These are phyloP conservation scores for Aaosphaeria arxii DNA, from an alignment of 2,329 filamentous ascomycete species.

Conservation along the genomic window DNA sequence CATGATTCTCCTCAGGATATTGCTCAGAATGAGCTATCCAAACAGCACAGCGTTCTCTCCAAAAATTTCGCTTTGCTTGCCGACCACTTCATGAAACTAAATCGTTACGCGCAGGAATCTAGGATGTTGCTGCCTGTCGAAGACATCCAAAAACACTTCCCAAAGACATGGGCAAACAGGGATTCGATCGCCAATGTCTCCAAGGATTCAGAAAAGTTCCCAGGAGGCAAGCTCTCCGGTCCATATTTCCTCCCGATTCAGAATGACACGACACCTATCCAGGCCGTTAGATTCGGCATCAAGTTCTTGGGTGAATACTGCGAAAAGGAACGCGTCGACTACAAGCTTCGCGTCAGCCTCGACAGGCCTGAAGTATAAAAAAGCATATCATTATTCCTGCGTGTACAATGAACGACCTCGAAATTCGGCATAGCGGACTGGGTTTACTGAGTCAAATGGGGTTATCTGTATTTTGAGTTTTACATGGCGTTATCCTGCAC, in stretches of 20 bases:
- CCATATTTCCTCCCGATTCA: conserved; percentile 41
- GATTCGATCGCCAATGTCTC: conserved; percentile 16
- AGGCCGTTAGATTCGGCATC: conserved; percentile 44
- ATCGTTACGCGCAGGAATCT: conserved; percentile 25
- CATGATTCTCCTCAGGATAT: conserved; percentile 29
- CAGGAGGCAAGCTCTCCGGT: conserved; percentile 31
- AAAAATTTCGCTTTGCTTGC: conserved; percentile 27
- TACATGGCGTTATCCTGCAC: too few species aligned
- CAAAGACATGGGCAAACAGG: conserved; percentile 35
- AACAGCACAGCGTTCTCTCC: conserved; percentile 15
- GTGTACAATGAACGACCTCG: background rate
- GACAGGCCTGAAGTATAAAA: conserved; percentile 20
- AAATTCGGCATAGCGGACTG: background rate
- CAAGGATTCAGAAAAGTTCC: conserved; percentile 31
- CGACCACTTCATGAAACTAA: conserved; percentile 24
- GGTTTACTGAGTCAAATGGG: background rate
- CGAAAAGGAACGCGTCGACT: conserved; percentile 26
- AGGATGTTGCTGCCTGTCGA: conserved; percentile 29
- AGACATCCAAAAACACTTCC: conserved; percentile 35
- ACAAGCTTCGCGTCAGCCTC: conserved; percentile 23
- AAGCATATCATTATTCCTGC: background rate
- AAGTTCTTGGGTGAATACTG: conserved; percentile 44
- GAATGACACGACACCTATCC: conserved; percentile 40
- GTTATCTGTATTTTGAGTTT: too few species aligned
- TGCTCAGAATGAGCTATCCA: conserved; percentile 18